Evolutionary conservation across 305 asterid genomes (phyloP).

Genomic region (Fraxinus sp.): DNA sequence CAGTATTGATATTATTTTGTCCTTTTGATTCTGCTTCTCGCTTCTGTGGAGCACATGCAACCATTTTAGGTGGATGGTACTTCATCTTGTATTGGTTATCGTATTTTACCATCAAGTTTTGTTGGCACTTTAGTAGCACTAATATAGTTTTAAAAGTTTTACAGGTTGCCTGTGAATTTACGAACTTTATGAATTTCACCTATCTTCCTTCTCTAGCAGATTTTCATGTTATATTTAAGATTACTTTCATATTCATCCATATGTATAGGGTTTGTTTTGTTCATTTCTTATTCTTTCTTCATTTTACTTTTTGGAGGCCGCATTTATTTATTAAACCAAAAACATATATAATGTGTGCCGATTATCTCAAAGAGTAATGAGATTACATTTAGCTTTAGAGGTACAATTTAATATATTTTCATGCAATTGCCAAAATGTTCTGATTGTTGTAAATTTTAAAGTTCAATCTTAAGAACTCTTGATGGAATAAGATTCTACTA

Average conservation of each 20-base stretch:
- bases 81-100: neutral
- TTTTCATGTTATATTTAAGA: neutral
- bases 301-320: neutral
- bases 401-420: neutral
- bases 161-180: neutral
- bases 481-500: neutral
- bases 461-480: neutral
- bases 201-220: neutral
- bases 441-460: neutral
- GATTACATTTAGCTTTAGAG: neutral
- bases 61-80: conserved; percentile 4
- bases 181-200: neutral
- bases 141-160: neutral
- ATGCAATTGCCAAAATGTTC: neutral
- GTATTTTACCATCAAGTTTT: conserved; percentile 13
- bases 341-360: neutral
- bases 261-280: neutral
- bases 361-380: neutral
- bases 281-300: neutral
- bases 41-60: neutral
- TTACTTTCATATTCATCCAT: neutral
- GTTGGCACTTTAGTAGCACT: conserved; percentile 4
- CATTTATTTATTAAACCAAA: neutral
- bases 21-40: neutral
- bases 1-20: neutral